phyloP scores from a whole-genome alignment of 139 green algal genomes.

The Klebsormidium nitens region DNA sequence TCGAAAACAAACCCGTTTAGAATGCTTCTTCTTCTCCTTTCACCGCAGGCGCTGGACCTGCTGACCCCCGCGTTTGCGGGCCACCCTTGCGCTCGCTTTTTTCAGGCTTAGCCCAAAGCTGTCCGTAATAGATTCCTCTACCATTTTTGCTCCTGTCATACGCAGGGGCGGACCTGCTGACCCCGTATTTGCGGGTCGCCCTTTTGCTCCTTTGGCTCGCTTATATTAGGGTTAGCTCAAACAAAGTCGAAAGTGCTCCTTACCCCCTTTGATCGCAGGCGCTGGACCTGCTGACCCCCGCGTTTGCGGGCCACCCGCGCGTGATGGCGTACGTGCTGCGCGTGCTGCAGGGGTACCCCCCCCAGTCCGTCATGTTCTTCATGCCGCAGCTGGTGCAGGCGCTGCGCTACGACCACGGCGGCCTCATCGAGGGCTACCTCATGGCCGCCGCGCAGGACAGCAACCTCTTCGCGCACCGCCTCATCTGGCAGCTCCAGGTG shows the following conservation, averaged over 20 bases:
- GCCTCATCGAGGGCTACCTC: conserved; percentile 60
- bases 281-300: conserved; percentile 25
- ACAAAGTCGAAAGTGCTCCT: no score
- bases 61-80: conserved; percentile 22
- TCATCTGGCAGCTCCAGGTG: conserved; percentile 79
- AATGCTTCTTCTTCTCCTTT: no score
- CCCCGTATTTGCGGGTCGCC: no score
- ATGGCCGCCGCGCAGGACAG: conserved; percentile 52
- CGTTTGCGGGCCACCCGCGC: conserved; percentile 19
- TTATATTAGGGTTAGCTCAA: no score
- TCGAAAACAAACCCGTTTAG: no score
- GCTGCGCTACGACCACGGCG: conserved; percentile 48
- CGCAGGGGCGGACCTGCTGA: no score
- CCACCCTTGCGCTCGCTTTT: conserved; percentile 20
- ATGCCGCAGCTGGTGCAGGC: conserved; percentile 89
- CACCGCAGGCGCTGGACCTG: conserved; percentile 28
- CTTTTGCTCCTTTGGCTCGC: no score
- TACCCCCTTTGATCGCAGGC: no score
- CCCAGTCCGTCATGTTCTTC: conserved; percentile 51
- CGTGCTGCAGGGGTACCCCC: conserved; percentile 37
- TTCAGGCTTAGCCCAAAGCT: no score
- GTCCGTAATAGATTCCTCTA: no score
- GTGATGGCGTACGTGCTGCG: conserved; percentile 41
- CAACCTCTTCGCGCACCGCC: conserved; percentile 76
- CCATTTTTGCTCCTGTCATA: no score